Percentiles rank a stretch among this genome's conserved stretches.
Conservation (phyloP, 768 basidiomycete species). For the Russula brevipes region DNA sequence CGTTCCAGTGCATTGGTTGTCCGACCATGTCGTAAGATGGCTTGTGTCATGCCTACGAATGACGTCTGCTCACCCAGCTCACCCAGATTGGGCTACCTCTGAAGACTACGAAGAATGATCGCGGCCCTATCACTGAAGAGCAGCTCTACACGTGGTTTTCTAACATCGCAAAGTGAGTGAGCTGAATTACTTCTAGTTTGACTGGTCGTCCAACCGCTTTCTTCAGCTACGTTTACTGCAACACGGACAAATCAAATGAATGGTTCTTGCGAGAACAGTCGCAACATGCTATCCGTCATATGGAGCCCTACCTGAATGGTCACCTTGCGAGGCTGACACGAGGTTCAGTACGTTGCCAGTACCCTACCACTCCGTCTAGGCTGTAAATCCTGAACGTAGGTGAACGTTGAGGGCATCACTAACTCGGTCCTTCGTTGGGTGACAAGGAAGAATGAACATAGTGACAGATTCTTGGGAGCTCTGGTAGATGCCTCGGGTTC, state of each 20-base stretch:
- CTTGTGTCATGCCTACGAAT: not conserved
- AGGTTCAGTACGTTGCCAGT: slow-evolving; percentile 12
- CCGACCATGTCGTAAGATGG: slow-evolving; percentile 47
- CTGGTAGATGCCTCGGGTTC: slow-evolving; percentile 23
- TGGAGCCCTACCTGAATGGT: slow-evolving; percentile 28
- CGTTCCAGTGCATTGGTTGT: slow-evolving; percentile 57
- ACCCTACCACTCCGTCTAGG: not conserved
- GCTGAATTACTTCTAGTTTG: not conserved
- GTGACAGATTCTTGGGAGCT: slow-evolving; percentile 20
- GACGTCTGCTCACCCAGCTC: not conserved
- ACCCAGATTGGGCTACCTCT: slow-evolving; percentile 22
- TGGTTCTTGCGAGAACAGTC: slow-evolving; percentile 33
- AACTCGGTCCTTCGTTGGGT: slow-evolving; percentile 24
- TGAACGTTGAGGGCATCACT: slow-evolving; percentile 21
- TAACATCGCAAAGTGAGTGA: slow-evolving; percentile 15
- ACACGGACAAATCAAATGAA: slow-evolving; percentile 32
- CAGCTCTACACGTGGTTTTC: slow-evolving; percentile 9
- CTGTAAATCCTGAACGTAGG: not conserved
- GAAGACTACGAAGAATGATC: slow-evolving; percentile 12
- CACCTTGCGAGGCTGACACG: slow-evolving; percentile 10
- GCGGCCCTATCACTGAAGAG: slow-evolving; percentile 13
- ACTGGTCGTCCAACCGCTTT: not conserved
- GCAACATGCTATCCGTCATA: slow-evolving; percentile 28
- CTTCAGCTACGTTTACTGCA: slow-evolving; percentile 37
- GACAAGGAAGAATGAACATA: slow-evolving; percentile 26